Evolutionary conservation across 2,329 filamentous ascomycete species (phyloP).

Genomic region (Xylariaceae sp.): DNA sequence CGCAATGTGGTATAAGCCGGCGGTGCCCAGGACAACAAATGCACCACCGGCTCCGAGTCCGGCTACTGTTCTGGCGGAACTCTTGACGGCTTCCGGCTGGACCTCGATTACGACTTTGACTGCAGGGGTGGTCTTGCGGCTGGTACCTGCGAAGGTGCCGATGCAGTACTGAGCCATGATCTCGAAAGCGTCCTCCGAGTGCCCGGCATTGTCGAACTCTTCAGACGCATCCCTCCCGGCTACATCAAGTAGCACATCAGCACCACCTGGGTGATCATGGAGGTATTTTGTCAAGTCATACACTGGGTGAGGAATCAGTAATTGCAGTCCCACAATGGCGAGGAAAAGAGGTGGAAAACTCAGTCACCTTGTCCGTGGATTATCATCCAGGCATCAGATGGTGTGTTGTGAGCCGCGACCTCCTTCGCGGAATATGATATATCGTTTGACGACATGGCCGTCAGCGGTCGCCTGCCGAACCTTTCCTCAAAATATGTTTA

Average conservation of each 20-base stretch:
- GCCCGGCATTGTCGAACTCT: conserved; percentile 77
- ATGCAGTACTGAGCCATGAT: conserved; percentile 36
- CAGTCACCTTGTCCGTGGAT: conserved; percentile 49
- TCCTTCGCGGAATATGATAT: conserved; percentile 34
- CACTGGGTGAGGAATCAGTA: conserved; percentile 34
- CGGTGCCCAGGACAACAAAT: conserved; percentile 6
- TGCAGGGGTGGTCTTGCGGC: conserved; percentile 18
- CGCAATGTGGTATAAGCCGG: conserved; percentile 8
- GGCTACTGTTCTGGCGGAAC: conserved; percentile 5
- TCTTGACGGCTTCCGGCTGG: conserved; percentile 1
- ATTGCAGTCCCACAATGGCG: no score
- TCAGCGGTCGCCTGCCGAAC: no score
- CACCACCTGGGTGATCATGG: conserved; percentile 63
- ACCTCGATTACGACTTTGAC: conserved; percentile 19
- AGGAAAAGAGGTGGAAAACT: no score
- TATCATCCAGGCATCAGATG: conserved; percentile 47
- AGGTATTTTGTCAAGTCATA: conserved; percentile 55
- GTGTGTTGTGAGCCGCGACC: conserved; percentile 44
- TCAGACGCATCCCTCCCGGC: conserved; percentile 73
- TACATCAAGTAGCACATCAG: conserved; percentile 71
- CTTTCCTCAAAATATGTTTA: no score
- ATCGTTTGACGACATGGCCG: conserved; percentile 16
- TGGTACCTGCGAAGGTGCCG: conserved; percentile 33
- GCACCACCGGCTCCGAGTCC: conserved; percentile 6
- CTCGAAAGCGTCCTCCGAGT: conserved; percentile 58